Conservation (phyloP, 2,329 filamentous ascomycete genomes). For the Pezicula radicicola region DNA sequence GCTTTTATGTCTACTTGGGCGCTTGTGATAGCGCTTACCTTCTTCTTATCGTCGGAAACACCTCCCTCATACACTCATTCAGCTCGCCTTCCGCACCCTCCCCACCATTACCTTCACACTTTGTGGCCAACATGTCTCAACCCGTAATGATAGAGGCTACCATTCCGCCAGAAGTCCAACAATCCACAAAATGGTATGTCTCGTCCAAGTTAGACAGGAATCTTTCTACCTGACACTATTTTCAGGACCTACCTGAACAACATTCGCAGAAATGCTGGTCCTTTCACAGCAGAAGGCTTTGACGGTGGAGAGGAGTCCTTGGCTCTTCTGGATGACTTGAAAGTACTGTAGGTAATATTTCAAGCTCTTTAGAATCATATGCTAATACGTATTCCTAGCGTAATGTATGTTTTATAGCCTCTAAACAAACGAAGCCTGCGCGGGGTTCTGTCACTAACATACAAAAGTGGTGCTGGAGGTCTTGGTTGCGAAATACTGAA, state of each 20-base stretch:
- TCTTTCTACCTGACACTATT: background rate
- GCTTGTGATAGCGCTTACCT: constrained; percentile 6
- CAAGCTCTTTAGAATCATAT: constrained; percentile 29
- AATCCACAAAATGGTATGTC: constrained; percentile 17
- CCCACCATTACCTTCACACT: background rate
- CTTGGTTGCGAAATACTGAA: constrained; percentile 96
- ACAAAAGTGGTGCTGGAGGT: constrained; percentile 79
- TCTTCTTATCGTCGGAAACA: background rate
- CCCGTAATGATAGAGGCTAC: background rate
- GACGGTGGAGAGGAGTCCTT: constrained; percentile 47
- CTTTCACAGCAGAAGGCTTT: constrained; percentile 68
- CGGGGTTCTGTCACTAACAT: constrained; percentile 11
- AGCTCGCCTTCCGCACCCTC: too few relatives aligned
- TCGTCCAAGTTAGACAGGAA: background rate
- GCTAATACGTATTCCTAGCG: constrained; percentile 8
- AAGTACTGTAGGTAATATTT: constrained; percentile 58
- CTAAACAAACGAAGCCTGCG: background rate
- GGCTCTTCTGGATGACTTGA: constrained; percentile 63
- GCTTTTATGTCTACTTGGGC: background rate
- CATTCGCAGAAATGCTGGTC: constrained; percentile 72
- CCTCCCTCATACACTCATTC: background rate
- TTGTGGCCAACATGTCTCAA: background rate
- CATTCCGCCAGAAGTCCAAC: background rate
- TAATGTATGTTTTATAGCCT: constrained; percentile 26
- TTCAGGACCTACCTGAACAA: constrained; percentile 81